These are phyloP conservation scores for Flaveria trinervia DNA, from an alignment of 129 eudicot genomes.

Conservation along the genomic window DNA sequence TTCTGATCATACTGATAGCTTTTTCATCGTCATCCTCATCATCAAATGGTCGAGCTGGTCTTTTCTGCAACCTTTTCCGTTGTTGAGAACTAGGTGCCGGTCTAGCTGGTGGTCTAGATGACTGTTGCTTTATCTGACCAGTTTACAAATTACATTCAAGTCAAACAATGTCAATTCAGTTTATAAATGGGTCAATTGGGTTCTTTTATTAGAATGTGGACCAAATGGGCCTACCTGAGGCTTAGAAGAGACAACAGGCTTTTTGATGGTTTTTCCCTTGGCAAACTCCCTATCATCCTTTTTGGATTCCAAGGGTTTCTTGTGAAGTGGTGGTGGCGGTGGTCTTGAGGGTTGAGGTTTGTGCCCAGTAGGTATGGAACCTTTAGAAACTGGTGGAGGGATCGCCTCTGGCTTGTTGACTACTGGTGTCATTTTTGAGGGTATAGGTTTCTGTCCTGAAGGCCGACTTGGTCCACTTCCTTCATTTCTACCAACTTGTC, in stretches of 20 bases:
- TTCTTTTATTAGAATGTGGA: background rate
- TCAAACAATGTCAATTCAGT: conserved; percentile 12
- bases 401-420: conserved; percentile 40
- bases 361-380: conserved; percentile 34
- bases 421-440: conserved; percentile 40
- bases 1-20: conserved; percentile 58
- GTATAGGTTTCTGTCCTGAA: conserved; percentile 40
- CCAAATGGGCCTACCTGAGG: conserved; percentile 53
- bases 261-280: conserved; percentile 41
- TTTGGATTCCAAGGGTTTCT: conserved; percentile 41
- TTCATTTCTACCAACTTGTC: conserved; percentile 51
- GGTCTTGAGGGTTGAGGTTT: conserved; percentile 41
- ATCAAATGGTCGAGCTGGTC: conserved; percentile 46
- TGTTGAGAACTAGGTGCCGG: conserved; percentile 31
- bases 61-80: conserved; percentile 49
- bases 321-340: conserved; percentile 43
- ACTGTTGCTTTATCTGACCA: conserved; percentile 58
- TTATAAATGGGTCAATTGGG: background rate
- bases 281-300: conserved; percentile 38
- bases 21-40: conserved; percentile 48
- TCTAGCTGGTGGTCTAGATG: conserved; percentile 33
- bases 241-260: conserved; percentile 49
- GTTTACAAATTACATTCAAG: conserved; percentile 18
- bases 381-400: conserved; percentile 43
- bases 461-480: conserved; percentile 84